Base-by-base conservation (phyloP, 805 yeast genomes). In the Candida easanensis region DNA sequence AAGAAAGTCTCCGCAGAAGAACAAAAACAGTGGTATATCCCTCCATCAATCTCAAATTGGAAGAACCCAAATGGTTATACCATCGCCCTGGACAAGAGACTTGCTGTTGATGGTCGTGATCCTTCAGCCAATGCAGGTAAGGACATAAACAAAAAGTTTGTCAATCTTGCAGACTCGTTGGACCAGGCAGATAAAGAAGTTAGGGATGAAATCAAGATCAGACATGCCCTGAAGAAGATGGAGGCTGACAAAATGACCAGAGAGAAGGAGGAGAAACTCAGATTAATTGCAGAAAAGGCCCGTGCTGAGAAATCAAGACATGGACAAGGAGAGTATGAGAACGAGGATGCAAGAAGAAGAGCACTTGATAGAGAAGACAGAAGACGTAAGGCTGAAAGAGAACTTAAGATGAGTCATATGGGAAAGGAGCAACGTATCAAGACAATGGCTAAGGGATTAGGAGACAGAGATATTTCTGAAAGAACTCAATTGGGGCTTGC, bases 31-130 rank as follows among this genome's bases (percentile, higher is more conserved):
- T 91, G 97, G 97, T 73, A 75, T 37, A 88, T 93, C 23, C 98
- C 98, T 0, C 82, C 96, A 0, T 88, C 95, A 1, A 77, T 91
- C 0, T 91, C 98, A 1, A 88, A 88, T 61, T 93, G 98, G 97
- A 90, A 89, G 62, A 93, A 93, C 62, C 87, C 90, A 15, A 84
- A 86, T 53, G 97, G 98, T 1, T 88, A 80, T 58, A 80, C 96
- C 1, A 82, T 90, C 35, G 80, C 84, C 1, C 63, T 90, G 32
- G 96, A 89, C 42, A 86, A 84, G 56, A 70, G 97, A 46, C 68
- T 87, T 42, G 73, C 79, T 2, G 73, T 75, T 13, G 74, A 69
- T 42, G 71, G 71, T 0, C 65, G 71, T 3, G 63, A 61, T 23
- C 62, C 56, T 10, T 64, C 66, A 6, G 62, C 67, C 0, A 47